Conservation (phyloP, 2,329 filamentous ascomycete genomes). For the Mollisiaceae sp. region DNA sequence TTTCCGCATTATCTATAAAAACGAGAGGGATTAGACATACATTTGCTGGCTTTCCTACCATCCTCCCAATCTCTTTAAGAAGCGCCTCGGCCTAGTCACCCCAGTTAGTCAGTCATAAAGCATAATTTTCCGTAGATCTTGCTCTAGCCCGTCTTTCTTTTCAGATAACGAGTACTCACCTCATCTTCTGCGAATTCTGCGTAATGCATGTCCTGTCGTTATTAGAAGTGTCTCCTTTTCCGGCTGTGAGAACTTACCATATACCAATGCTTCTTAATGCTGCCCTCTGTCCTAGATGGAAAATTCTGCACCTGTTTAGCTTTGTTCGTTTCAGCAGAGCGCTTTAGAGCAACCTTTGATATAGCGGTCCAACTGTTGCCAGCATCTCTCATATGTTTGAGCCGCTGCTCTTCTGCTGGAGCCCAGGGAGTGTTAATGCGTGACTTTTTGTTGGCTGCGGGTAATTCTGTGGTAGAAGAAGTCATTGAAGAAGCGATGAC, state of each 20-base stretch:
- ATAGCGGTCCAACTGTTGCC: constrained; percentile 98
- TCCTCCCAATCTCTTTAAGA: constrained; percentile 87
- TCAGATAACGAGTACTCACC: constrained; percentile 55
- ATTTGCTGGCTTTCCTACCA: constrained; percentile 98
- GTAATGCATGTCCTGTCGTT: constrained; percentile 91
- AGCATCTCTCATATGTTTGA: constrained; percentile 93
- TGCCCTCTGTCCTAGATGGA: constrained; percentile 90
- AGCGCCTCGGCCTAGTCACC: constrained; percentile 58
- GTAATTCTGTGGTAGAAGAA: too few species aligned
- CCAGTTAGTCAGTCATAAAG: constrained; percentile 28
- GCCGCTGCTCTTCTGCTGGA: constrained; percentile 85
- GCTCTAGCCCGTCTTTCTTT: background rate
- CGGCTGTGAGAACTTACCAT: constrained; percentile 62
- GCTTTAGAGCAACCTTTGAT: constrained; percentile 72
- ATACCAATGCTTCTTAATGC: constrained; percentile 99
- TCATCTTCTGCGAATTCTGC: constrained; percentile 98
- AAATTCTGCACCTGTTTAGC: constrained; percentile 68
- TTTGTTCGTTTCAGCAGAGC: background rate
- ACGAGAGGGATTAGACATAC: constrained; percentile 47
- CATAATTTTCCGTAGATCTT: background rate
- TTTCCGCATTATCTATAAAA: constrained; percentile 29
- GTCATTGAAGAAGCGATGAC: background rate
- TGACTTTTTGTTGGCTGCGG: constrained; percentile 76
- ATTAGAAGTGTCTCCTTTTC: constrained; percentile 23
- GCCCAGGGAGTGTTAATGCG: constrained; percentile 99